Conservation (phyloP, 257 asterid genomes). For the Vinca minor region DNA sequence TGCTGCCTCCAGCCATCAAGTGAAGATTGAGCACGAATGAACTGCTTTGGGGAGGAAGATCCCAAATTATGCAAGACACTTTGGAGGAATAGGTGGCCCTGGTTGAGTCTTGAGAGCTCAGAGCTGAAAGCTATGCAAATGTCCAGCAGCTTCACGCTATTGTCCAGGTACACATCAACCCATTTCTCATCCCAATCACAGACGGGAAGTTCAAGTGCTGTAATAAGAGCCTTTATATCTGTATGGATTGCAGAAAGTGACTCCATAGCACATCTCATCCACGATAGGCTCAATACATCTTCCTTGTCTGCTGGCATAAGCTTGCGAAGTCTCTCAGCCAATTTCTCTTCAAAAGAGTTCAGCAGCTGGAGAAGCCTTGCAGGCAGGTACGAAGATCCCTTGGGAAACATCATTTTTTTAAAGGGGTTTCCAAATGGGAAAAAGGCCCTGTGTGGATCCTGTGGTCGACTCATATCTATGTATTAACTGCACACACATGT, state of each 20-base stretch:
- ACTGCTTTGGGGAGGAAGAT: conserved; percentile 37
- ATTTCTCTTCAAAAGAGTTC: conserved; percentile 55
- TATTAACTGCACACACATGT: conserved; percentile 30
- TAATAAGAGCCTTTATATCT: conserved; percentile 56
- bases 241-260: conserved; percentile 61
- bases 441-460: conserved; percentile 52
- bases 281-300: conserved; percentile 53
- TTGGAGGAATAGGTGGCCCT: conserved; percentile 68
- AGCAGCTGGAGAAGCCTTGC: conserved; percentile 50
- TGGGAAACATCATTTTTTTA: conserved; percentile 50
- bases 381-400: conserved; percentile 54
- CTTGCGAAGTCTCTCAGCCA: conserved; percentile 47
- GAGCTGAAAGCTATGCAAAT: conserved; percentile 77
- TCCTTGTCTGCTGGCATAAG: conserved; percentile 53
- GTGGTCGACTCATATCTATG: conserved; percentile 56
- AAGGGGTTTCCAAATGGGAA: conserved; percentile 79
- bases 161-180: conserved; percentile 68
- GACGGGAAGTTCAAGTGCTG: conserved; percentile 65
- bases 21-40: conserved; percentile 47
- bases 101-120: conserved; percentile 63
- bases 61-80: conserved; percentile 40
- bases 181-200: conserved; percentile 85
- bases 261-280: conserved; percentile 64
- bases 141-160: conserved; percentile 67
- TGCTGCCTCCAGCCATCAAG: conserved; percentile 70